Conservation (phyloP, 345 rosid species). For the Populus deltoides region DNA sequence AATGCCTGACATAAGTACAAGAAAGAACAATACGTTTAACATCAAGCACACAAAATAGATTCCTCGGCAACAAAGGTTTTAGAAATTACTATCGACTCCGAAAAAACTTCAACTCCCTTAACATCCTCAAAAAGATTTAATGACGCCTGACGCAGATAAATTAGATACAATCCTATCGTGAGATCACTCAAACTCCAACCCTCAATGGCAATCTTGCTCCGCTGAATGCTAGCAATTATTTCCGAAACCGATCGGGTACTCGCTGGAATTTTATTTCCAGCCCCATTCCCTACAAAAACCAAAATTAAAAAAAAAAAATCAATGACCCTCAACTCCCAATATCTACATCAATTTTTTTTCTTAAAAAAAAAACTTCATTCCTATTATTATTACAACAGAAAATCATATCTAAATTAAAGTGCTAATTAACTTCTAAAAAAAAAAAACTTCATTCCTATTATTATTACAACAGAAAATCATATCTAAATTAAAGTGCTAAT, state of each 20-base stretch:
- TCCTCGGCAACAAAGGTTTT: conserved; percentile 8
- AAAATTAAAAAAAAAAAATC: neutral
- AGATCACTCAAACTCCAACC: conserved; percentile 97
- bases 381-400: neutral
- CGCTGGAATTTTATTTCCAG: conserved; percentile 46
- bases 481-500: too few relatives aligned
- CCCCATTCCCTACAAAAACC: conserved; percentile 42
- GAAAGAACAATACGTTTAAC: neutral
- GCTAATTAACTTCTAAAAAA: neutral
- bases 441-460: neutral
- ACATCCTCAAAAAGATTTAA: conserved; percentile 61
- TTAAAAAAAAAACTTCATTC: too few relatives aligned
- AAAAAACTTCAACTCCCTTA: conserved; percentile 62
- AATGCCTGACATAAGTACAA: conserved; percentile 16
- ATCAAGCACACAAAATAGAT: neutral
- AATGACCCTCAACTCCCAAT: conserved; percentile 11
- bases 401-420: too few relatives aligned
- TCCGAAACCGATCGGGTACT: conserved; percentile 64
- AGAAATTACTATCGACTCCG: conserved; percentile 51
- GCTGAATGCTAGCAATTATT: conserved; percentile 80
- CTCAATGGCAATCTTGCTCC: conserved; percentile 79
- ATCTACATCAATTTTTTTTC: neutral
- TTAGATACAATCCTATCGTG: conserved; percentile 83
- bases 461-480: neutral
- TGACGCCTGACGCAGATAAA: conserved; percentile 83